Evolutionary conservation across 805 yeast genomes (phyloP).

Genomic region (Clavispora phyllophila): DNA sequence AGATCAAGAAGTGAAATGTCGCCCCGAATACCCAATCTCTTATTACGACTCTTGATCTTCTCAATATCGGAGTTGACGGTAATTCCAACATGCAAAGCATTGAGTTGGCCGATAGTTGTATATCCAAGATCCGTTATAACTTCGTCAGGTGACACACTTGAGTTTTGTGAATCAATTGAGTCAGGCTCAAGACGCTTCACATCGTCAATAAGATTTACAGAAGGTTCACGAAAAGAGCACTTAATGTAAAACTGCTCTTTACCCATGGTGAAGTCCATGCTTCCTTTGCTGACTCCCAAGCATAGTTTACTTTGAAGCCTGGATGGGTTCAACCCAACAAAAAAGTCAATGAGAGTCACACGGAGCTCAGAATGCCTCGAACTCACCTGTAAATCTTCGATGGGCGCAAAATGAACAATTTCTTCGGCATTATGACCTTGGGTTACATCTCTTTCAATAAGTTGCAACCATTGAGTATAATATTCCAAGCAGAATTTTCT

Average conservation of each 20-base stretch:
- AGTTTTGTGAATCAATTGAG: constrained; percentile 5
- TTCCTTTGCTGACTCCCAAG: constrained; percentile 50
- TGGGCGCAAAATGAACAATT: constrained; percentile 4
- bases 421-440: constrained; percentile 9
- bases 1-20: constrained; percentile 34
- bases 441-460: constrained; percentile 28
- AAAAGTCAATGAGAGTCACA: constrained; percentile 45
- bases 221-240: constrained; percentile 45
- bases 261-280: constrained; percentile 41
- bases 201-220: constrained; percentile 65
- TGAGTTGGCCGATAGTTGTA: constrained; percentile 45
- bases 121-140: constrained; percentile 42
- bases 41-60: constrained; percentile 14
- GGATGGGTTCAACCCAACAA: constrained; percentile 61
- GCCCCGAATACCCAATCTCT: constrained; percentile 16
- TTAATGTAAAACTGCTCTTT: constrained; percentile 30
- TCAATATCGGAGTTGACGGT: constrained; percentile 23
- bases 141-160: constrained; percentile 8
- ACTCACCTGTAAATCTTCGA: neutral
- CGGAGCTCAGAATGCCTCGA: constrained; percentile 21
- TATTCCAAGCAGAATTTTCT: constrained; percentile 50
- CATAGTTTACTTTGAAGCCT: constrained; percentile 50
- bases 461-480: constrained; percentile 52
- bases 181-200: constrained; percentile 1
- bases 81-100: constrained; percentile 32